Conservation (phyloP, 2,329 filamentous ascomycete genomes). For the Neoascochyta sp. region DNA sequence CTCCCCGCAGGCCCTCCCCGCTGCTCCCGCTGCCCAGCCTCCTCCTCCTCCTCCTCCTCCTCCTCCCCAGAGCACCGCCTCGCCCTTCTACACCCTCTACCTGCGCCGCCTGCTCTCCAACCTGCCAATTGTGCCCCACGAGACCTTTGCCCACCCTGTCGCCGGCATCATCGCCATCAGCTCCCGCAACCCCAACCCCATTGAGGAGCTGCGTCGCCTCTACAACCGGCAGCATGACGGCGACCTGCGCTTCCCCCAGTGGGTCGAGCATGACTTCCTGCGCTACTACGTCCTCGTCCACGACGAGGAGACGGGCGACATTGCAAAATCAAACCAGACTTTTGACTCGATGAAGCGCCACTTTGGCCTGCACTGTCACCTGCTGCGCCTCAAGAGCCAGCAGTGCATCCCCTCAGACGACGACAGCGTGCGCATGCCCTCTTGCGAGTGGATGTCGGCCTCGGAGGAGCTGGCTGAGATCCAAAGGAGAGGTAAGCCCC, state of each 20-base stretch:
- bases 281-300: conserved; percentile 96
- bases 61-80: conserved; percentile 48
- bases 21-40: too few relatives aligned
- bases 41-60: too few relatives aligned
- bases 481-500: conserved; percentile 53
- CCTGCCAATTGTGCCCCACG: conserved; percentile 73
- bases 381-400: conserved; percentile 78
- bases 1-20: conserved; percentile 3
- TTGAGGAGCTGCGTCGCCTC: conserved; percentile 78
- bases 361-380: conserved; percentile 90
- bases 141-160: conserved; percentile 92
- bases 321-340: conserved; percentile 78
- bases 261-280: conserved; percentile 88
- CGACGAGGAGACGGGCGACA: conserved; percentile 93
- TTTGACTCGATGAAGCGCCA: conserved; percentile 99
- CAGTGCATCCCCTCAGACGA: conserved; percentile 87
- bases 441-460: conserved; percentile 85
- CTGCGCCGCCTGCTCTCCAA: conserved; percentile 78
- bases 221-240: conserved; percentile 83
- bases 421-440: conserved; percentile 76
- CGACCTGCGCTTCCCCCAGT: conserved; percentile 68
- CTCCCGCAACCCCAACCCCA: conserved; percentile 76
- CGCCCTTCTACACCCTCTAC: conserved; percentile 82
- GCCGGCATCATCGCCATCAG: conserved; percentile 94
- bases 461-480: conserved; percentile 78